These are phyloP conservation scores for Tremella fuciformis DNA, from an alignment of 768 basidiomycete species.

Conservation along the genomic window DNA sequence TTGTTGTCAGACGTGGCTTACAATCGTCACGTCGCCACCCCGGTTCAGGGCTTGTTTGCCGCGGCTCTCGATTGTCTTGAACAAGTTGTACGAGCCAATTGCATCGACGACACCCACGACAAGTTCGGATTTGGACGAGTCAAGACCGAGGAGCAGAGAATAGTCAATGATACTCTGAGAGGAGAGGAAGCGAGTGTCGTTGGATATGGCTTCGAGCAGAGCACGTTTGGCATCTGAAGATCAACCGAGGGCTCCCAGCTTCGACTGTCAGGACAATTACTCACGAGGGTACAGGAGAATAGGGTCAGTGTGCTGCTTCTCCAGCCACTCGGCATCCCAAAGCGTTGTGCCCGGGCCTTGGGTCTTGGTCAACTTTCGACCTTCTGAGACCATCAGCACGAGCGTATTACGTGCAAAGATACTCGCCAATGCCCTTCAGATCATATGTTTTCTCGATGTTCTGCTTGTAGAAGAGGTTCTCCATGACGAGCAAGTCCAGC, in stretches of 20 bases:
- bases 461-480: conserved; percentile 73
- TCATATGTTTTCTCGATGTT: conserved; percentile 71
- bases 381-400: conserved; percentile 19
- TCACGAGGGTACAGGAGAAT: conserved; percentile 63
- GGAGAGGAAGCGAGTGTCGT: conserved; percentile 71
- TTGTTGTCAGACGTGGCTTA: conserved; percentile 13
- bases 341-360: conserved; percentile 58
- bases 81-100: conserved; percentile 80
- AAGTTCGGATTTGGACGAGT: conserved; percentile 65
- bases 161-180: conserved; percentile 83
- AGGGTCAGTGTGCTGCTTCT: conserved; percentile 66
- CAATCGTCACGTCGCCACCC: conserved; percentile 68
- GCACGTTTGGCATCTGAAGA: conserved; percentile 63
- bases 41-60: conserved; percentile 70
- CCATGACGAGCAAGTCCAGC: conserved; percentile 77
- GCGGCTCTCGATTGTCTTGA: conserved; percentile 80
- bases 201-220: conserved; percentile 65
- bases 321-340: conserved; percentile 82
- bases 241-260: conserved; percentile 7
- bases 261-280: conserved; percentile 5
- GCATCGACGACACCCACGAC: conserved; percentile 79
- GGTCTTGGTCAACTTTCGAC: conserved; percentile 21
- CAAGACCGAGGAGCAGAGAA: conserved; percentile 72
- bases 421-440: conserved; percentile 68
- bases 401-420: not conserved